Evolutionary conservation across 2,329 filamentous ascomycete genomes (phyloP).

Genomic region (Ilyonectria destructans): DNA sequence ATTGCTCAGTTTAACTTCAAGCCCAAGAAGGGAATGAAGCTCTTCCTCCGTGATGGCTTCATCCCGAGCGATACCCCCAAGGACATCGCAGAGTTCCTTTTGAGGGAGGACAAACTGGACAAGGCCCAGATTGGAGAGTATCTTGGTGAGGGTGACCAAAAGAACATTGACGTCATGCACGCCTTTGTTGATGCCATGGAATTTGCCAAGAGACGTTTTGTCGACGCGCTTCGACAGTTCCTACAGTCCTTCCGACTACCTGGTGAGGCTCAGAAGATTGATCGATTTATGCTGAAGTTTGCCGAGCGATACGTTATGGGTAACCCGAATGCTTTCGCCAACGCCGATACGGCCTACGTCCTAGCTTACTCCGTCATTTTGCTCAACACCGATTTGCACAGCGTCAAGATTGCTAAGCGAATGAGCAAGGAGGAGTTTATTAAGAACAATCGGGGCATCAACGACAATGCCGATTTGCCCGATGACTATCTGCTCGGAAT

Average conservation of each 20-base stretch:
- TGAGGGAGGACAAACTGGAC: slow-evolving; percentile 87
- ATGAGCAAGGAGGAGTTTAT: slow-evolving; percentile 99
- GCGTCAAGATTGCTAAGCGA: slow-evolving; percentile 83
- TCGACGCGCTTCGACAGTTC: slow-evolving; percentile 92
- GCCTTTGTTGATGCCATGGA: slow-evolving; percentile 97
- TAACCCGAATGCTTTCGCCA: slow-evolving; percentile 97
- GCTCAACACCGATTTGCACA: slow-evolving; percentile 97
- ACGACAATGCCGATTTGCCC: slow-evolving; percentile 93
- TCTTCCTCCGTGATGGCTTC: slow-evolving; percentile 87
- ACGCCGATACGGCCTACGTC: slow-evolving; percentile 97
- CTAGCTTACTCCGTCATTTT: slow-evolving; percentile 97
- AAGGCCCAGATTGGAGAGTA: slow-evolving; percentile 96
- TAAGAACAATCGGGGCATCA: slow-evolving; percentile 98
- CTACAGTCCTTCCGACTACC: slow-evolving; percentile 95
- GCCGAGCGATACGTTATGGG: slow-evolving; percentile 95
- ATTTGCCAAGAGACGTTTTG: slow-evolving; percentile 91
- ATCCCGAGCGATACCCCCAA: slow-evolving; percentile 84
- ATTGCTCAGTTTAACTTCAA: slow-evolving; percentile 98
- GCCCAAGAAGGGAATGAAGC: slow-evolving; percentile 92
- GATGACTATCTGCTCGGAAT: slow-evolving; percentile 92
- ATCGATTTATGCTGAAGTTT: slow-evolving; percentile 99
- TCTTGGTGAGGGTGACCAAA: slow-evolving; percentile 91
- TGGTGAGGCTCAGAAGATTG: slow-evolving; percentile 98
- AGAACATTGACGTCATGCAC: slow-evolving; percentile 98
- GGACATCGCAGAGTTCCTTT: slow-evolving; percentile 88